phyloP scores from a whole-genome alignment of 2,329 filamentous ascomycete genomes.

The Emydomyces testavorans region DNA sequence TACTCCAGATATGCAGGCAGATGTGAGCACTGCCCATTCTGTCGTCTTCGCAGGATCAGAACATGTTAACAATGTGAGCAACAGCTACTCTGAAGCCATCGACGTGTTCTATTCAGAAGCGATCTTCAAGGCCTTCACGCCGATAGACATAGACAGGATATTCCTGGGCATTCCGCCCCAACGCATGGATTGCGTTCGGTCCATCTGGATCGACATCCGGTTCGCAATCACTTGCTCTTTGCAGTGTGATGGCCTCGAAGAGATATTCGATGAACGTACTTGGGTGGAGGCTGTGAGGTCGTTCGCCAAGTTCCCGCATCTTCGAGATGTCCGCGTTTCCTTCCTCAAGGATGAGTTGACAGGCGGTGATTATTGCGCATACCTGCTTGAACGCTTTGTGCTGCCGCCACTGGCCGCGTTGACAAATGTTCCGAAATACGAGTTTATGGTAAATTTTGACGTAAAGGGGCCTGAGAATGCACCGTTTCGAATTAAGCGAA shows the following conservation, averaged over 20 bases:
- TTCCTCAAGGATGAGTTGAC: constrained; percentile 11
- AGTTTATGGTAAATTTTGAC: constrained; percentile 11
- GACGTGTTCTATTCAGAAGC: constrained; percentile 10
- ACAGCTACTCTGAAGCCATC: constrained; percentile 11
- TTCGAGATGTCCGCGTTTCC: constrained; percentile 8
- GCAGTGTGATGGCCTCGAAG: constrained; percentile 9
- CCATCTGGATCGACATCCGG: constrained; percentile 12
- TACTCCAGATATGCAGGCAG: constrained; percentile 9
- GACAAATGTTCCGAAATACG: constrained; percentile 5
- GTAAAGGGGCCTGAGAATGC: constrained; percentile 6
- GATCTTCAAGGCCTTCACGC: constrained; percentile 6
- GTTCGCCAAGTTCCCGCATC: constrained; percentile 1
- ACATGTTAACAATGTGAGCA: not conserved
- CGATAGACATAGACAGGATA: not conserved
- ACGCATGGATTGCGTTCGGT: constrained; percentile 8
- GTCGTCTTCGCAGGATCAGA: not conserved
- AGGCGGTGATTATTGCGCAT: constrained; percentile 5
- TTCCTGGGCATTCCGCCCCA: constrained; percentile 3
- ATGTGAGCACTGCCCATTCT: constrained; percentile 3
- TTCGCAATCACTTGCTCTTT: constrained; percentile 11
- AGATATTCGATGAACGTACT: constrained; percentile 4
- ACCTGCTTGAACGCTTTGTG: constrained; percentile 8
- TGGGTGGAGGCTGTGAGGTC: constrained; percentile 1
- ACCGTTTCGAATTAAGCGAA: constrained; percentile 7
- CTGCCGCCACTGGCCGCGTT: constrained; percentile 5